Evolutionary conservation across 306 rosid genomes (phyloP), one percentile per base, ranked within the genome.

Genomic region (Gynostemma pentaphyllum): DNA sequence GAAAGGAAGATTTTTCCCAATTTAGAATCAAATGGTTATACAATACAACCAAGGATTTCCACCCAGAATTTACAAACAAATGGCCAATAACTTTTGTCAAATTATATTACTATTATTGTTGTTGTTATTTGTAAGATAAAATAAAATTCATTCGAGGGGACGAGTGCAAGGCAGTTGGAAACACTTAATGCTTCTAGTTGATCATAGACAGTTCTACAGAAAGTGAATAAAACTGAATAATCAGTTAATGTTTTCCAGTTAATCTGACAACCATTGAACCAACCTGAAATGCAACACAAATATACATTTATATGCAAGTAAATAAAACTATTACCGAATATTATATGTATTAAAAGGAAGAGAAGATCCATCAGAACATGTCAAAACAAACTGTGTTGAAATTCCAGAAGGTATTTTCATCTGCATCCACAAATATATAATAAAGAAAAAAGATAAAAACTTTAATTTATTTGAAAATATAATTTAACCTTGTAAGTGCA

Each of bases 391-490:
- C 52, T 88, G 95, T 18, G 70, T 60, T 22, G 99, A 84, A 46
- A 67, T 74, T 64, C 96, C 99, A 70, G 80, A 68, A 24, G 99
- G 99, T 74, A 92, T 89, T 81, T 92, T 88, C 45, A 92, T 86
- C 94, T 92, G 90, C 78, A 57, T 55, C 69, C 66, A 79, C 67
- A 73, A 42, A 19, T 22, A 30, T 22, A 62, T 41, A 4, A 57
- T 50, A 41, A 39, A 37, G 19, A 60, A 37, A 24, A 11, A 56
- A 56, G 19, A 45, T 66, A 24, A 30, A n/a, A 42, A 53, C 57
- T 28, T 27, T 64, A 45, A 45, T 32, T 51, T 15, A 5, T 39
- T 40, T 46, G 18, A 45, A 50, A 63, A 48, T 12, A 27, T 59
- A 64, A 32, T 11, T 45, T 52, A 68, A 75, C 57, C 49, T 61